Percentiles rank a stretch among this genome's conserved stretches.
Conservation (phyloP, 1,139 yeast species). For the Hansenula lynferdii region DNA sequence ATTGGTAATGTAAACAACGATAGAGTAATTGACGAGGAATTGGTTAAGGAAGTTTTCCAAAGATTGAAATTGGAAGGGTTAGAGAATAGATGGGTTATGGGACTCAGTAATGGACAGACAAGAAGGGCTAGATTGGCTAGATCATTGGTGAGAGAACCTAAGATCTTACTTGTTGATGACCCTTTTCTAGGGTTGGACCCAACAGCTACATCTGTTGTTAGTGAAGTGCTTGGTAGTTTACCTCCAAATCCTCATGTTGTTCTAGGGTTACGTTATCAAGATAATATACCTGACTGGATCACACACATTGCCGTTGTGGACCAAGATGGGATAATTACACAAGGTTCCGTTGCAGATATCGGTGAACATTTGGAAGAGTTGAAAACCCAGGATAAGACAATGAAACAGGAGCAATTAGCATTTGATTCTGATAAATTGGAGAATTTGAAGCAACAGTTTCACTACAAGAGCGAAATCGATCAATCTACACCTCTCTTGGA, state of each 20-base stretch:
- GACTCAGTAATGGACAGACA: constrained; percentile 89
- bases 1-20: constrained; percentile 27
- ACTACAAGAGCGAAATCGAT: constrained; percentile 6
- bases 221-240: constrained; percentile 38
- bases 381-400: constrained; percentile 20
- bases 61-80: constrained; percentile 52
- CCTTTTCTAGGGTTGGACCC: constrained; percentile 93
- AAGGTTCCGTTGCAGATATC: constrained; percentile 42
- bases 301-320: constrained; percentile 63
- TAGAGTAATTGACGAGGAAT: constrained; percentile 26
- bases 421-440: constrained; percentile 19
- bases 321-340: constrained; percentile 42
- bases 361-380: constrained; percentile 26
- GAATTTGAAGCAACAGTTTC: constrained; percentile 14
- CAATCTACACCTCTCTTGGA: constrained; percentile 38
- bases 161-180: constrained; percentile 72
- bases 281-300: constrained; percentile 73
- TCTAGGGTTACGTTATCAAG: constrained; percentile 75
- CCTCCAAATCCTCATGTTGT: constrained; percentile 44
- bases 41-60: constrained; percentile 40
- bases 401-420: constrained; percentile 12
- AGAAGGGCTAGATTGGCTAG: constrained; percentile 85
- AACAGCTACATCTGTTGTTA: constrained; percentile 54
- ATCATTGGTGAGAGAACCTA: constrained; percentile 62
- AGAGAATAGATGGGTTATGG: constrained; percentile 72